phyloP scores from a whole-genome alignment of 2,329 filamentous ascomycete genomes.

The Phialemonium atrogriseum region DNA sequence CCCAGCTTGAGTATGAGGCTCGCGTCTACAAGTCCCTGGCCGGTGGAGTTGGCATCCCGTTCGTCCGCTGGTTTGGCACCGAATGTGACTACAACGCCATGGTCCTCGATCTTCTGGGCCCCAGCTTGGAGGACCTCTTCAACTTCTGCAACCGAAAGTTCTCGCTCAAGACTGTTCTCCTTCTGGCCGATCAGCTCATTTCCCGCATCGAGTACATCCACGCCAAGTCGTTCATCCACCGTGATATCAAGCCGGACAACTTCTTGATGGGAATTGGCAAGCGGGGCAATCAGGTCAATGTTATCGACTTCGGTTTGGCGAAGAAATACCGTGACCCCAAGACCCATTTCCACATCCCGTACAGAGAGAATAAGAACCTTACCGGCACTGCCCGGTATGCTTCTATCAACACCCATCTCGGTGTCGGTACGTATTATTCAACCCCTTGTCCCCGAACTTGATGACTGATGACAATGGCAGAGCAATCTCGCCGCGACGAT shows the following conservation, averaged over 20 bases:
- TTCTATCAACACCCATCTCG: slow-evolving; percentile 96
- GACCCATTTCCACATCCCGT: slow-evolving; percentile 99
- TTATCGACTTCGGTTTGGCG: slow-evolving; percentile 96
- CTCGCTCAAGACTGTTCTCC: slow-evolving; percentile 93
- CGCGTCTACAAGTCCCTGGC: slow-evolving; percentile 87
- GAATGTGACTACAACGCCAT: slow-evolving; percentile 99
- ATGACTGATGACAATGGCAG: too few species aligned
- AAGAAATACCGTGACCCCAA: slow-evolving; percentile 99
- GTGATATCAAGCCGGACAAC: slow-evolving; percentile 99
- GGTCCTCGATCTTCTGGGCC: slow-evolving; percentile 94
- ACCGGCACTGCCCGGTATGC: slow-evolving; percentile 98
- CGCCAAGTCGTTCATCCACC: slow-evolving; percentile 98
- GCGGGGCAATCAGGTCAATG: slow-evolving; percentile 98
- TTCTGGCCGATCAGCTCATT: slow-evolving; percentile 95
- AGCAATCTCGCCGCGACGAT: slow-evolving; percentile 97
- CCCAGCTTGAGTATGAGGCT: slow-evolving; percentile 96
- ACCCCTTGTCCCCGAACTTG: too few species aligned
- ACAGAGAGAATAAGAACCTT: slow-evolving; percentile 99
- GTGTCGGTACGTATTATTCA: slow-evolving; percentile 77
- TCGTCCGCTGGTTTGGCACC: slow-evolving; percentile 98
- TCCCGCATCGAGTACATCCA: slow-evolving; percentile 99
- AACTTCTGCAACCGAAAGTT: slow-evolving; percentile 99
- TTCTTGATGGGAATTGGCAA: slow-evolving; percentile 99
- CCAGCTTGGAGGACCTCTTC: slow-evolving; percentile 95
- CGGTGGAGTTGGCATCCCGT: slow-evolving; percentile 94